phyloP scores from a whole-genome alignment of 192 early-diverging fungal genomes.

The Thamnidium elegans region DNA sequence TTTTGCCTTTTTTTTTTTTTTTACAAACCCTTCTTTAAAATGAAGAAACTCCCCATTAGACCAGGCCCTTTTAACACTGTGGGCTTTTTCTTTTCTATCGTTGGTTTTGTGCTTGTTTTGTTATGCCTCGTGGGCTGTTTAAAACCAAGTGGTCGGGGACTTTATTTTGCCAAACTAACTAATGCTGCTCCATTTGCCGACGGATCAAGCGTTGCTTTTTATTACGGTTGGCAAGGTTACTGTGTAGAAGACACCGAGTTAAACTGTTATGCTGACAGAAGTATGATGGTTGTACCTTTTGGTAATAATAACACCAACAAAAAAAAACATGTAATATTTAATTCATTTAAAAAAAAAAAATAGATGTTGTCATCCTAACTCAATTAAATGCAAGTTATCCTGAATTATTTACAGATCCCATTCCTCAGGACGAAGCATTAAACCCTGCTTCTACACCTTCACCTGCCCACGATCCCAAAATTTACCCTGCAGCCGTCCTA shows the following conservation, averaged over 20 bases:
- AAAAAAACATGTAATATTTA: background rate
- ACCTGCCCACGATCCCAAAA: slow-evolving; percentile 33
- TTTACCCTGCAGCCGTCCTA: slow-evolving; percentile 21
- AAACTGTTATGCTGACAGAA: slow-evolving; percentile 16
- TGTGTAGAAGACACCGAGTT: slow-evolving; percentile 14
- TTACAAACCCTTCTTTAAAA: background rate
- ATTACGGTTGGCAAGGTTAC: slow-evolving; percentile 25
- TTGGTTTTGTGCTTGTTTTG: slow-evolving; percentile 17
- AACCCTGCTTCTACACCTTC: slow-evolving; percentile 20
- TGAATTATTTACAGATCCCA: slow-evolving; percentile 15
- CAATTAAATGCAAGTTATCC: slow-evolving; percentile 26
- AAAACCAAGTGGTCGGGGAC: background rate
- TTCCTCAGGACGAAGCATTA: slow-evolving; percentile 16
- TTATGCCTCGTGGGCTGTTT: slow-evolving; percentile 22
- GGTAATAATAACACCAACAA: slow-evolving; percentile 26
- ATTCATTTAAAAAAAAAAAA: background rate
- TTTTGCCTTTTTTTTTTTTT: background rate
- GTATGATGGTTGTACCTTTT: slow-evolving; percentile 26
- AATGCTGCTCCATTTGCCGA: background rate
- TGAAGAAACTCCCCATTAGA: slow-evolving; percentile 4
- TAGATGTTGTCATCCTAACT: slow-evolving; percentile 17
- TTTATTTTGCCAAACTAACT: slow-evolving; percentile 28
- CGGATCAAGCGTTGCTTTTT: background rate
- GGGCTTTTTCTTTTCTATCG: slow-evolving; percentile 17
- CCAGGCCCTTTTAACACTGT: slow-evolving; percentile 16